phyloP scores from a whole-genome alignment of 352 stramenopile species.

The Globisporangium echinulatum region DNA sequence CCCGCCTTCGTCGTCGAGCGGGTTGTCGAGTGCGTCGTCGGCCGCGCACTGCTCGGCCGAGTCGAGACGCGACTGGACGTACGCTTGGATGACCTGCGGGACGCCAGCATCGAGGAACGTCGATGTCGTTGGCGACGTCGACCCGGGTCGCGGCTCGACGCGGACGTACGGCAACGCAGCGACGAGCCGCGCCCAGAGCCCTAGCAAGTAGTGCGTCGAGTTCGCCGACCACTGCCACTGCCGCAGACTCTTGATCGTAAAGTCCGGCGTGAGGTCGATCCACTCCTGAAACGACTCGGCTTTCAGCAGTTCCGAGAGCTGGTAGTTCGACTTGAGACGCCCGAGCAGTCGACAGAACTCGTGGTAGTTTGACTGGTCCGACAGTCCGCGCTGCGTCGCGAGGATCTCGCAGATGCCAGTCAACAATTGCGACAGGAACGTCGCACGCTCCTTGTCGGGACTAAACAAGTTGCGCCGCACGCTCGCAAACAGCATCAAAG shows the following conservation, averaged over 20 bases:
- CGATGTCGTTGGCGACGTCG: conserved; percentile 44
- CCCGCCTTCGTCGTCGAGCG: conserved; percentile 94
- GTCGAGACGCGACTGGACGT: conserved; percentile 94
- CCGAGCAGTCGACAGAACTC: conserved; percentile 98
- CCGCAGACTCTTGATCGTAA: conserved; percentile 95
- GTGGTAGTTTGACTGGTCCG: conserved; percentile 99
- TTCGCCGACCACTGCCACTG: conserved; percentile 95
- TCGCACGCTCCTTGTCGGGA: conserved; percentile 92
- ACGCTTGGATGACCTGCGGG: conserved; percentile 91
- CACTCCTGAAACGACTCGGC: conserved; percentile 96
- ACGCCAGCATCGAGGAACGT: conserved; percentile 72
- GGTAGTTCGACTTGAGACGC: conserved; percentile 97
- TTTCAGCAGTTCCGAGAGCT: conserved; percentile 96
- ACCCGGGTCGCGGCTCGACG: conserved; percentile 47
- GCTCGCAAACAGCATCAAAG: conserved; percentile 93
- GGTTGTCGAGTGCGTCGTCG: conserved; percentile 94
- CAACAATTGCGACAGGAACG: conserved; percentile 92
- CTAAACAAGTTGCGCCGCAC: conserved; percentile 96
- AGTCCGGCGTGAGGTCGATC: conserved; percentile 93
- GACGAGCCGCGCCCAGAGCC: conserved; percentile 94
- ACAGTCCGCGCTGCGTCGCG: conserved; percentile 92
- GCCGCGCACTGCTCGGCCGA: conserved; percentile 91
- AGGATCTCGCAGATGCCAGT: conserved; percentile 93
- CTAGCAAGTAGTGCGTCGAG: conserved; percentile 96
- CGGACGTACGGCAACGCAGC: conserved; percentile 95